Percentiles rank a stretch among this genome's conserved stretches.
These are phyloP conservation scores for Phytophthora brassicae DNA, from an alignment of 352 stramenopile species.

Conservation along the genomic window DNA sequence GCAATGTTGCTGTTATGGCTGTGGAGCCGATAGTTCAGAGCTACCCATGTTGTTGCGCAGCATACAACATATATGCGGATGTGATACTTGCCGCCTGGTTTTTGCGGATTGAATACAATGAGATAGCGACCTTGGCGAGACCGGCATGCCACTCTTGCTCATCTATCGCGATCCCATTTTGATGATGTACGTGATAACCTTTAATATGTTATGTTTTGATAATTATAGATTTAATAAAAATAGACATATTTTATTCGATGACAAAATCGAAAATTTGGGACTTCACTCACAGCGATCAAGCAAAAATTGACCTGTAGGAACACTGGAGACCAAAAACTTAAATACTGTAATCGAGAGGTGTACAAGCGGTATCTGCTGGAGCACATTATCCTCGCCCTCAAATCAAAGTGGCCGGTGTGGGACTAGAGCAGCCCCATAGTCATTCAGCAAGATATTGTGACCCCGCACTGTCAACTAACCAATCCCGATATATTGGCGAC, in stretches of 20 bases:
- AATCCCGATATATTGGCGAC: too few relatives aligned
- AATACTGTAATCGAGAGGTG: not conserved
- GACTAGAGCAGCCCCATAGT: not conserved
- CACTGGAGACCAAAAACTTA: slow-evolving; percentile 1
- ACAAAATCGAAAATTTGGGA: slow-evolving; percentile 3
- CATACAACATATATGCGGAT: slow-evolving; percentile 24
- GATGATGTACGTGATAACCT: not conserved
- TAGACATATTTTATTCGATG: slow-evolving; percentile 4
- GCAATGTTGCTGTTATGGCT: not conserved
- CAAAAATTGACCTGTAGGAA: not conserved
- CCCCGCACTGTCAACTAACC: not conserved
- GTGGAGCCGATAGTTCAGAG: not conserved
- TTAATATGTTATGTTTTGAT: not conserved
- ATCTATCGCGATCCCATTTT: slow-evolving; percentile 15
- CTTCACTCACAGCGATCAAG: not conserved
- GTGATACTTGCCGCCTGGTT: slow-evolving; percentile 25
- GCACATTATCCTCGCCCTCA: not conserved
- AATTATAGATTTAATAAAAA: not conserved
- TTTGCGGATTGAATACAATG: slow-evolving; percentile 29
- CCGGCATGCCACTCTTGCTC: slow-evolving; percentile 28
- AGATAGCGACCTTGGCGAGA: slow-evolving; percentile 25
- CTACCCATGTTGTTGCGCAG: slow-evolving; percentile 26
- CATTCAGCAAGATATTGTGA: slow-evolving; percentile 1
- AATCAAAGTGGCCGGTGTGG: not conserved
- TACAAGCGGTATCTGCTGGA: not conserved